A percentile compares a stretch with the other conserved stretches of the same genome.
Conservation (phyloP, 164 flowering plant genomes). For the Piper betle region DNA sequence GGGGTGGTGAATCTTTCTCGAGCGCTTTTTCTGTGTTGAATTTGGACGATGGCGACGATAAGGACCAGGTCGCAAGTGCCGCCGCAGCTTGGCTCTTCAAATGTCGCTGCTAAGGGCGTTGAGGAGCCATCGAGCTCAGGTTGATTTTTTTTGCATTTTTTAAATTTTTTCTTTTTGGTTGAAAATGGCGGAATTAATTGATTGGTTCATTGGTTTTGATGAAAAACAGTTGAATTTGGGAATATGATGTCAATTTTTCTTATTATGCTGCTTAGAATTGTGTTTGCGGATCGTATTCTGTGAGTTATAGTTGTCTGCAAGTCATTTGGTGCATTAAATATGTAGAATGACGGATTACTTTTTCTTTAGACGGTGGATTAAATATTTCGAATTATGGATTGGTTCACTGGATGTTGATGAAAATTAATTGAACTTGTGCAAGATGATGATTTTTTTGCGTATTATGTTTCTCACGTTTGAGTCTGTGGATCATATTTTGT, state of each 20-base stretch:
- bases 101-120: neutral
- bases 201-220: neutral
- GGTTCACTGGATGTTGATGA: neutral
- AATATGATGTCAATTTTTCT: neutral
- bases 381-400: neutral
- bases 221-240: neutral
- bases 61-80: conserved; percentile 2
- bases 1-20: conserved; percentile 23
- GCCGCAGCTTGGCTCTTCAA: neutral
- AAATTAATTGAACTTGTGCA: neutral
- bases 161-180: neutral
- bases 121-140: conserved; percentile 2
- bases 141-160: no score
- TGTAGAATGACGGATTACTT: no score
- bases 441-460: no score
- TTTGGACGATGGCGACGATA: conserved; percentile 31
- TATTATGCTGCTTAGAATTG: no score
- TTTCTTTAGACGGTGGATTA: no score
- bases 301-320: no score
- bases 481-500: no score
- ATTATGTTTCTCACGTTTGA: neutral
- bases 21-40: conserved; percentile 35
- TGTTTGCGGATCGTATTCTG: no score
- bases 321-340: no score
- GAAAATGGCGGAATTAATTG: neutral